These are phyloP conservation scores for Tolypocladium paradoxum DNA, from an alignment of 2,329 filamentous ascomycete species.

Conservation along the genomic window DNA sequence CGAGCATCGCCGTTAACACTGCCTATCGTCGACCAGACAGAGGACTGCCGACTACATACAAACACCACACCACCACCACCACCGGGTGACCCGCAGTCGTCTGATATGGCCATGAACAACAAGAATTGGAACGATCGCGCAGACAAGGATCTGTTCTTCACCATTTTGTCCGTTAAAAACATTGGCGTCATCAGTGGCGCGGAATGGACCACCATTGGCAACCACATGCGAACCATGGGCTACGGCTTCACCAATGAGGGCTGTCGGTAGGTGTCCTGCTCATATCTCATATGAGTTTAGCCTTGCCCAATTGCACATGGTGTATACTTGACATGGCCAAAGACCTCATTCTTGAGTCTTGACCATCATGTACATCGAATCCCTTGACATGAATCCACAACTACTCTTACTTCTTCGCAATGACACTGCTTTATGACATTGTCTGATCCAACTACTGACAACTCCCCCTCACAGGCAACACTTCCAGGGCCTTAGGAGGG, in stretches of 20 bases:
- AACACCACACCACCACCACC: neutral
- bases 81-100: conserved; percentile 4
- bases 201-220: conserved; percentile 53
- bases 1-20: conserved; percentile 25
- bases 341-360: neutral
- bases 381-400: neutral
- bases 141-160: conserved; percentile 53
- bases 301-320: neutral
- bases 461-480: conserved; percentile 36
- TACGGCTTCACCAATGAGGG: conserved; percentile 56
- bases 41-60: neutral
- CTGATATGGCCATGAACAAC: conserved; percentile 31
- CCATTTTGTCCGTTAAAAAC: conserved; percentile 51
- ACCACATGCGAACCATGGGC: conserved; percentile 46
- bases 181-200: conserved; percentile 51
- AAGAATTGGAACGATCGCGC: conserved; percentile 53
- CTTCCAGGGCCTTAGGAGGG: conserved; percentile 46
- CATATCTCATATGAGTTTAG: neutral
- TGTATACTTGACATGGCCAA: neutral
- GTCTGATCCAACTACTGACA: neutral
- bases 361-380: neutral
- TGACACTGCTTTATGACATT: neutral
- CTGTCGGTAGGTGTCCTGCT: conserved; percentile 40
- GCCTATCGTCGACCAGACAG: conserved; percentile 12
- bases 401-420: neutral